Evolutionary conservation across 106 monocot genomes (phyloP).

Genomic region (Xerophyta viscosa): DNA sequence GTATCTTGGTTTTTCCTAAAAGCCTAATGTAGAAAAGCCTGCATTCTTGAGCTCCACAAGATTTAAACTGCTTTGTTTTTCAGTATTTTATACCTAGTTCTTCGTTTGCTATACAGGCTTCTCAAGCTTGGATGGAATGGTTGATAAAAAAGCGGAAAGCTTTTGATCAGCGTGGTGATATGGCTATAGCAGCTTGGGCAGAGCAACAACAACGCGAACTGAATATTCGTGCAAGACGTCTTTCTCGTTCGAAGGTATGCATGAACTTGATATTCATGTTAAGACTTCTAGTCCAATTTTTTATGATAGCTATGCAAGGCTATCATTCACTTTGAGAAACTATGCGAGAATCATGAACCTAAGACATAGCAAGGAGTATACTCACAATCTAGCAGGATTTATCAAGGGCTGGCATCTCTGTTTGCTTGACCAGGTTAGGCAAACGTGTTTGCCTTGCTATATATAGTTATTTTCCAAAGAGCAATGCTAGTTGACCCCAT

Average conservation of each 20-base stretch:
- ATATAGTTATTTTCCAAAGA: too few species aligned
- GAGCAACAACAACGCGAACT: slow-evolving; percentile 91
- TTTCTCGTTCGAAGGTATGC: slow-evolving; percentile 56
- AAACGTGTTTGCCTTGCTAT: too few species aligned
- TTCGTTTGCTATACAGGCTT: slow-evolving; percentile 46
- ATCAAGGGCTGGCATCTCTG: too few species aligned
- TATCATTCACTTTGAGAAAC: too few species aligned
- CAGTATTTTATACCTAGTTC: not conserved
- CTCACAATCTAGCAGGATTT: too few species aligned
- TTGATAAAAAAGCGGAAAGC: slow-evolving; percentile 95
- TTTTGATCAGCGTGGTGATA: slow-evolving; percentile 91
- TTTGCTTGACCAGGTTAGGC: too few species aligned
- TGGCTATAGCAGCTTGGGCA: slow-evolving; percentile 97
- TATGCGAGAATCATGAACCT: too few species aligned
- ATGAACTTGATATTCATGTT: not conserved
- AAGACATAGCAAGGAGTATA: too few species aligned
- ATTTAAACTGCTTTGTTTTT: not conserved
- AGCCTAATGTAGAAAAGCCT: too few species aligned
- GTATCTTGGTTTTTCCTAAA: too few species aligned
- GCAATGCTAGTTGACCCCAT: too few species aligned
- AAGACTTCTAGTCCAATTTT: not conserved
- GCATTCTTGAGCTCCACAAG: not conserved
- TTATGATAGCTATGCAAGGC: too few species aligned
- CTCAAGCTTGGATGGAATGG: slow-evolving; percentile 98
- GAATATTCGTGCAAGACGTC: slow-evolving; percentile 53